These are phyloP conservation scores for Cyphellophora attinorum DNA, from an alignment of 2,329 filamentous ascomycete genomes.

Conservation along the genomic window DNA sequence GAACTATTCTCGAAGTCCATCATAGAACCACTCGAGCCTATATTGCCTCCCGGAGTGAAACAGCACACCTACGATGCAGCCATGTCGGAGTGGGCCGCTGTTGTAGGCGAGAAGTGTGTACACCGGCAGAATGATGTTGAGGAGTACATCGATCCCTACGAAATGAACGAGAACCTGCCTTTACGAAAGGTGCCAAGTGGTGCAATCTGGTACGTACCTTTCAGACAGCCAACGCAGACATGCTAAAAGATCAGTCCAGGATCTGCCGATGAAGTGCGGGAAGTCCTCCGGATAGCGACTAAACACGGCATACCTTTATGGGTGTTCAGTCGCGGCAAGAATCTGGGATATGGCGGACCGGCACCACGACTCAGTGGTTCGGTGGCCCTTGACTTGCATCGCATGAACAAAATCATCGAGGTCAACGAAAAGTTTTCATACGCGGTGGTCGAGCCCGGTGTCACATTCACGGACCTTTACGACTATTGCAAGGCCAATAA, in stretches of 20 bases:
- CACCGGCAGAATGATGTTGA: slow-evolving; percentile 6
- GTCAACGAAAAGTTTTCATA: slow-evolving; percentile 24
- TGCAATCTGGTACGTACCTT: slow-evolving; percentile 9
- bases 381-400: slow-evolving; percentile 34
- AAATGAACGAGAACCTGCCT: slow-evolving; percentile 11
- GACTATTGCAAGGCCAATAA: slow-evolving; percentile 28
- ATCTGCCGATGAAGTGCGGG: slow-evolving; percentile 10
- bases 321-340: slow-evolving; percentile 17
- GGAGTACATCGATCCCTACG: slow-evolving; percentile 14
- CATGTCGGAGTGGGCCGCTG: slow-evolving; percentile 4
- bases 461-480: slow-evolving; percentile 38
- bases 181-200: slow-evolving; percentile 11
- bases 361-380: slow-evolving; percentile 36
- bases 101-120: slow-evolving; percentile 7
- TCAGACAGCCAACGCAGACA: too few relatives aligned
- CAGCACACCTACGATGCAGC: slow-evolving; percentile 7
- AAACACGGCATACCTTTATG: slow-evolving; percentile 14
- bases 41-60: slow-evolving; percentile 9
- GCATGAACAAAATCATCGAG: slow-evolving; percentile 25
- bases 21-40: slow-evolving; percentile 5
- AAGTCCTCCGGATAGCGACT: slow-evolving; percentile 12
- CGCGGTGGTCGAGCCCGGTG: slow-evolving; percentile 31
- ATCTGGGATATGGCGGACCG: slow-evolving; percentile 30
- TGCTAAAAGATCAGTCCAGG: slow-evolving; percentile 4
- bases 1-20: slow-evolving; percentile 5